Evolutionary conservation across 2,329 filamentous ascomycete genomes (phyloP), one percentile per base, ranked within the genome.

Genomic region (Hirsutella thompsonii): DNA sequence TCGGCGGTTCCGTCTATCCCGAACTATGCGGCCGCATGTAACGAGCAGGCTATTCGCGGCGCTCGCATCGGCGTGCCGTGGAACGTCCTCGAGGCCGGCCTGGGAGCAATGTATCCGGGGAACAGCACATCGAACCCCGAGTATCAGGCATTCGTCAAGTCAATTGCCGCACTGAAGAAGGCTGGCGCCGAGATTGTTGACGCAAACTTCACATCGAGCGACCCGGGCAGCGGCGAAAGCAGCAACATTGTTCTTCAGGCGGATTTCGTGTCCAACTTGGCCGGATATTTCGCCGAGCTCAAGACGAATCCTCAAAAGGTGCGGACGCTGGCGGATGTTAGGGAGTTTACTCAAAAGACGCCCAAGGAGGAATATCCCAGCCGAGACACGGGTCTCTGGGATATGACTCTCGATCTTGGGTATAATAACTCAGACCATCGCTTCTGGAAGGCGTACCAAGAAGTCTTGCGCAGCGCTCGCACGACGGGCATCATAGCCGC

Each of bases 51-150:
- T 1, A 61, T 83, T 0, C 44, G 57, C 11, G 76, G 75, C 4
- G 72, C 72, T 26, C 67, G 76, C 8, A 76, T 83, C 37, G 80
- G 79, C 5, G 66, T 83, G 8, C 74, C 79, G 0, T 64, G 70
- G 34, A 81, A 82, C 47, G 65, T 72, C 8, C 62, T 82, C 34
- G 61, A 65, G n/a, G 35, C 49, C 4, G 44, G 23, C 11, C 23
- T 26, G 23, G 23, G 11, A 26, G 10, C 5, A n/a, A 33, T 16
- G 14, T 5, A 32, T 16, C 32, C 32, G 32, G 14, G 32, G n/a
- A 33, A 43, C 16, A 44, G 44, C 20, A 30, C 42, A 33, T 36
- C 47, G 23, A 38, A 43, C 26, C 44, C 46, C n/a, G 44, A 26
- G 37, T 45, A 41, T 5, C 60, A 61, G 1, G 70, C 72, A 0